Conservation (phyloP, 192 early-diverging fungal genomes). For the Irineochytrium annulatum region DNA sequence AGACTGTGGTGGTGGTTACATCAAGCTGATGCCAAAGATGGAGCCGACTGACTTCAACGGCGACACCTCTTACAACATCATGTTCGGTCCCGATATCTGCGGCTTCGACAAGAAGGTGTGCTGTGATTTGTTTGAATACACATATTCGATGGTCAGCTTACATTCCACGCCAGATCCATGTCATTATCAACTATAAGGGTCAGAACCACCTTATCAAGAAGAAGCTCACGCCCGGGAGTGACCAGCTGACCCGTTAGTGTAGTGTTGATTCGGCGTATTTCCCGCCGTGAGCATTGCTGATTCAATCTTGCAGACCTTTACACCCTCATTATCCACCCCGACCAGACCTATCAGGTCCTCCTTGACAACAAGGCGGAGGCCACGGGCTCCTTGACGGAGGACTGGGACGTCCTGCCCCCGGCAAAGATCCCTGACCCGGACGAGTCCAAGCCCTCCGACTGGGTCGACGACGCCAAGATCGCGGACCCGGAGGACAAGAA, state of each 20-base stretch:
- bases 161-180: conserved; percentile 14
- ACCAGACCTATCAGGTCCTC: conserved; percentile 44
- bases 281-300: background rate
- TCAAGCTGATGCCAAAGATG: conserved; percentile 82
- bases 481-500: conserved; percentile 69
- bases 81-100: conserved; percentile 58
- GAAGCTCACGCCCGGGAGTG: conserved; percentile 27
- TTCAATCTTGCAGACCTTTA: conserved; percentile 32
- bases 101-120: conserved; percentile 31
- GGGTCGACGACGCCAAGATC: conserved; percentile 58
- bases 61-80: conserved; percentile 61
- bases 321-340: conserved; percentile 43
- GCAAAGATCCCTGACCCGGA: conserved; percentile 41
- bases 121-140: background rate
- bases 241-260: conserved; percentile 40
- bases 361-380: conserved; percentile 39
- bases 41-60: conserved; percentile 78
- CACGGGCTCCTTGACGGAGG: conserved; percentile 36
- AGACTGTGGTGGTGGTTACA: conserved; percentile 89
- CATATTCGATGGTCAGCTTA: background rate
- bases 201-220: conserved; percentile 49
- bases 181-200: conserved; percentile 50
- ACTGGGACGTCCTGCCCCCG: conserved; percentile 45
- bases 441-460: conserved; percentile 25
- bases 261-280: background rate